Evolutionary conservation across 164 flowering plant genomes (phyloP), one percentile per base, ranked within the genome.

Genomic region (Vitis amurensis): DNA sequence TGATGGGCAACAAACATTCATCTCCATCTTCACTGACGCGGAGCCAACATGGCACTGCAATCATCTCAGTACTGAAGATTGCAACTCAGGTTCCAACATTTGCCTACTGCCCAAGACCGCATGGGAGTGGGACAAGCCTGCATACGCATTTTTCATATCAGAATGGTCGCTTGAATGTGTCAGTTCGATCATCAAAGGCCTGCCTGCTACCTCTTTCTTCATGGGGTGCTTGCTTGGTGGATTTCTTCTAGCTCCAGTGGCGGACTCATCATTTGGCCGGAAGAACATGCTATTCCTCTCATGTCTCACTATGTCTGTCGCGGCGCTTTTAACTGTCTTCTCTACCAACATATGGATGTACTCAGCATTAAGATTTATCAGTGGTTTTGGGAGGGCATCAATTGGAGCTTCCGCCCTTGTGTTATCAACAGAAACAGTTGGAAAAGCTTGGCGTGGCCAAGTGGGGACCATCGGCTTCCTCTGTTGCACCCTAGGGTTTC

Each of bases 1-100:
- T 65, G 91, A 88, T 44, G 89, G 85, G 1, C 92, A 89, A 31
- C 91, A 89, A 62, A 82, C 91, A 2, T 91, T 85, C 87, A 82
- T 91, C 70, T 79, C 71, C 19, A 74, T 88, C 64, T 85, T 91
- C 85, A 76, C 90, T 14, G 94, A 91, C 50, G 73, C 83, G 6
- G 63, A 74, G 15, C 87, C 91, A 12, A 51, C 83, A 11, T 86
- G 91, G 93, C 87, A 84, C 73, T 86, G 92, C 69, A 74, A 63
- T 7, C 4, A 11, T 3, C 50, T 49, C 51, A 55, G 12, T 3
- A 50, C 16, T 57, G 52, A 47, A 27, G 50, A 63, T 1, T 69
- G 74, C 71, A 64, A 55, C 65, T 51, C 78, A 2, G 49, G 52
- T 9, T 13, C 82, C 57, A 50, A 61, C 59, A 60, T 78, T 4